Evolutionary conservation across 768 basidiomycete species (phyloP).

Genomic region (Pleurotus djamor): DNA sequence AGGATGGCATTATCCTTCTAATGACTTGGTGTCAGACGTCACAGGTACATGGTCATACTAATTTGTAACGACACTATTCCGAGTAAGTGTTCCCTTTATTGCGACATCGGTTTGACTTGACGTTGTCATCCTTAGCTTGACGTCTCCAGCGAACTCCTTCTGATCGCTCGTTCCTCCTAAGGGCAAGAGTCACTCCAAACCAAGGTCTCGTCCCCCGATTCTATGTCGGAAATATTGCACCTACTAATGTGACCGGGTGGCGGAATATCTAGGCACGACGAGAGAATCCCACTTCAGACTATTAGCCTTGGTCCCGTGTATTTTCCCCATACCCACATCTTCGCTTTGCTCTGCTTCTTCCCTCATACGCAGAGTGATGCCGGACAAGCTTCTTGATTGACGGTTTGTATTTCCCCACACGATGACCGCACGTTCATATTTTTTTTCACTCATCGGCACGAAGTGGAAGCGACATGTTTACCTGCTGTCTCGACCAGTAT

Average conservation of each 20-base stretch:
- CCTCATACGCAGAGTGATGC: neutral
- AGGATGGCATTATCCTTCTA: constrained; percentile 3
- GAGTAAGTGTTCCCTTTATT: neutral
- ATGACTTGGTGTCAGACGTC: neutral
- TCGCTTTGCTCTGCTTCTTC: neutral
- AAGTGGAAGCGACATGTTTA: too few species aligned
- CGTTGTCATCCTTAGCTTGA: neutral
- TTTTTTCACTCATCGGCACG: too few species aligned
- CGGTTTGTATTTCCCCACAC: neutral
- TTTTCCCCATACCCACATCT: neutral
- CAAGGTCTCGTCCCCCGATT: neutral
- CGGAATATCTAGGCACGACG: neutral
- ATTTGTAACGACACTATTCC: too few species aligned
- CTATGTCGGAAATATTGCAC: neutral
- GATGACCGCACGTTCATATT: too few species aligned
- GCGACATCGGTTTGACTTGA: neutral
- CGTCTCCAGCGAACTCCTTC: neutral
- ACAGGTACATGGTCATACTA: neutral
- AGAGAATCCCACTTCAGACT: neutral
- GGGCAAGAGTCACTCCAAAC: neutral
- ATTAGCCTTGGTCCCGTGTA: neutral
- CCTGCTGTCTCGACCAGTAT: too few species aligned
- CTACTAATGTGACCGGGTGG: neutral
- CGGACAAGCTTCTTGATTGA: neutral
- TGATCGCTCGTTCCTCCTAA: neutral